These are phyloP conservation scores for Moesziomyces sp. DNA, from an alignment of 1,284 basidiomycete species.

Conservation along the genomic window DNA sequence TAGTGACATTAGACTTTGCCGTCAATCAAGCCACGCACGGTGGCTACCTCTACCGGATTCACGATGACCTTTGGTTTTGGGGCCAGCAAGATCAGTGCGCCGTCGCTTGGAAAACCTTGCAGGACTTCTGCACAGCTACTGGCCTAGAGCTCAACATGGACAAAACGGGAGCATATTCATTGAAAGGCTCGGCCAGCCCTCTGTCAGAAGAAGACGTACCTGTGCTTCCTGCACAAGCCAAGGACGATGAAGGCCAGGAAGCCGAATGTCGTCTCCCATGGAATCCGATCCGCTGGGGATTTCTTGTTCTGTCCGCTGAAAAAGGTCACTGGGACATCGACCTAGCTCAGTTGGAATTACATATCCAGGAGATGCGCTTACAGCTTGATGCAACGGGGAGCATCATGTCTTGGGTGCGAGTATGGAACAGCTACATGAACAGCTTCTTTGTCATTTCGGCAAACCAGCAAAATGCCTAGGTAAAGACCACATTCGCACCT, in stretches of 20 bases:
- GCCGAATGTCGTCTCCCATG: too few relatives aligned
- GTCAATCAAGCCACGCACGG: slow-evolving; percentile 10
- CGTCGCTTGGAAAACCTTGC: too few relatives aligned
- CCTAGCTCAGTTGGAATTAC: slow-evolving; percentile 3
- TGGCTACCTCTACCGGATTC: slow-evolving; percentile 13
- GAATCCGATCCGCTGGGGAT: too few relatives aligned
- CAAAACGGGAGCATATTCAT: too few relatives aligned
- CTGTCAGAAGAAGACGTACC: too few relatives aligned
- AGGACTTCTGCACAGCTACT: too few relatives aligned
- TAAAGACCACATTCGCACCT: slow-evolving; percentile 6
- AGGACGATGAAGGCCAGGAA: too few relatives aligned
- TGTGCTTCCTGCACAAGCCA: too few relatives aligned
- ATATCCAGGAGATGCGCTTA: slow-evolving; percentile 8
- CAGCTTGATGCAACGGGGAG: slow-evolving; percentile 11
- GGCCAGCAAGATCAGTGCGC: too few relatives aligned
- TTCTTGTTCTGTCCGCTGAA: too few relatives aligned
- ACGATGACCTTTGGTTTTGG: slow-evolving; percentile 9
- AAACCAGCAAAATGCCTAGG: slow-evolving; percentile 10
- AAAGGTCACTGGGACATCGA: slow-evolving; percentile 5
- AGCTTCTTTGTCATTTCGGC: slow-evolving; percentile 12
- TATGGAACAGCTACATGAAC: slow-evolving; percentile 14
- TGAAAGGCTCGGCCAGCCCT: too few relatives aligned
- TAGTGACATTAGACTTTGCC: slow-evolving; percentile 10
- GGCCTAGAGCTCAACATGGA: too few relatives aligned
- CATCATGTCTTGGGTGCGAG: slow-evolving; percentile 12